phyloP scores from a whole-genome alignment of 140 eudicot genomes.

The Ambrosia hybrid region DNA sequence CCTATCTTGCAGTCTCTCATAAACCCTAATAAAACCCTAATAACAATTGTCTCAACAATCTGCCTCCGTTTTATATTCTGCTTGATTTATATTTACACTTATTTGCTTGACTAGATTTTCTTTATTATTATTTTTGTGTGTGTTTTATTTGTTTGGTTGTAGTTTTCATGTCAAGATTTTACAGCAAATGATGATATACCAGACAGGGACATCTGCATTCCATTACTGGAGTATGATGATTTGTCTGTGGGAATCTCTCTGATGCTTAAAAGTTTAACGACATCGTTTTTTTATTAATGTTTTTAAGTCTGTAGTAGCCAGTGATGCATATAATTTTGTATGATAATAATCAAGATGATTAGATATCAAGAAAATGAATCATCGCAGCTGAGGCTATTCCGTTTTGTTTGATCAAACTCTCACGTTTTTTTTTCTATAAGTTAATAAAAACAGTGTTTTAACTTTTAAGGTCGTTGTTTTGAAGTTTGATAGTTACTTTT shows the following conservation, averaged over 20 bases:
- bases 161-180: neutral
- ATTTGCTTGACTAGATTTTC: no score
- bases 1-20: no score
- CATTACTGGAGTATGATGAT: constrained; percentile 39
- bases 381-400: constrained; percentile 52
- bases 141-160: neutral
- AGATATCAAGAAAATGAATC: constrained; percentile 36
- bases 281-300: no score
- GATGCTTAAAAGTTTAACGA: constrained; percentile 32
- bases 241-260: constrained; percentile 73
- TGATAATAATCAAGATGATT: constrained; percentile 31
- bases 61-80: no score
- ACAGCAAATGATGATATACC: constrained; percentile 36
- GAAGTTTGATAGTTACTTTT: no score
- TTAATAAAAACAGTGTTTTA: neutral
- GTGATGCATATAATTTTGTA: constrained; percentile 35
- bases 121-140: no score
- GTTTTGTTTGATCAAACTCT: neutral
- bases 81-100: no score
- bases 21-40: no score
- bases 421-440: neutral
- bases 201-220: constrained; percentile 62
- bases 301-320: constrained; percentile 8
- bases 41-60: no score
- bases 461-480: no score